Evolutionary conservation across 176 grass and related monocot species (phyloP), one percentile per base, ranked within the genome.

Genomic region (Miscanthus lutarioriparius): DNA sequence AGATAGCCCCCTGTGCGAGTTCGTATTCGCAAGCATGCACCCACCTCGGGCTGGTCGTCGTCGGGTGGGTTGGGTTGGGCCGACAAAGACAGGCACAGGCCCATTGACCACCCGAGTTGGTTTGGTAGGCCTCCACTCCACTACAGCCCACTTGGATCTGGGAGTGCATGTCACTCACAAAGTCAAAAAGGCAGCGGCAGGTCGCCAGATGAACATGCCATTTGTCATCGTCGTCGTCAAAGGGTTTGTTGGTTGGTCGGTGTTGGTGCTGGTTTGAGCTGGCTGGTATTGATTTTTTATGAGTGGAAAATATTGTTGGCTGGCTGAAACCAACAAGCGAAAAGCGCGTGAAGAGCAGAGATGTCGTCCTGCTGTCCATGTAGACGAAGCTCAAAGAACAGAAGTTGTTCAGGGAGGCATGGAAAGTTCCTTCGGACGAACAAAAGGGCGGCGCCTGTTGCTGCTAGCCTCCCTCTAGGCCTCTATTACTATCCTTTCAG

Each of bases 391-490:
- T 76, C 62, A 59, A 25, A 75, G 20, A 82, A 4, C 54, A 68
- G 59, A n/a, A n/a, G n/a, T n/a, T n/a, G 10, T 25, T 26, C 10
- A 64, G 12, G 12, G 26, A 65, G 63, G 63, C 54, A 64, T 12
- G 22, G 19, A 75, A 82, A 76, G 27, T 15, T 64, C 43, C 10
- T 36, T 86, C 74, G 25, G 40, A 47, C 40, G 43, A 75, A 85
- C 38, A 6, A 26, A 79, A 75, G 16, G 37, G 61, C 41, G 25
- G 41, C 73, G 61, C 8, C 36, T 78, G 67, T 41, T 22, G 25
- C 14, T 59, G 2, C 20, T 82, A 79, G 61, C 10, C 27, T 48
- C 63, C 12, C 56, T 61, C 8, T 61, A 48, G 41, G 41, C 10
- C 39, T 40, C 40, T 11, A 40, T 0, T 43, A 3, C 19, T 22